phyloP scores from a whole-genome alignment of 805 yeast genomes.

The Starmerella geochares region DNA sequence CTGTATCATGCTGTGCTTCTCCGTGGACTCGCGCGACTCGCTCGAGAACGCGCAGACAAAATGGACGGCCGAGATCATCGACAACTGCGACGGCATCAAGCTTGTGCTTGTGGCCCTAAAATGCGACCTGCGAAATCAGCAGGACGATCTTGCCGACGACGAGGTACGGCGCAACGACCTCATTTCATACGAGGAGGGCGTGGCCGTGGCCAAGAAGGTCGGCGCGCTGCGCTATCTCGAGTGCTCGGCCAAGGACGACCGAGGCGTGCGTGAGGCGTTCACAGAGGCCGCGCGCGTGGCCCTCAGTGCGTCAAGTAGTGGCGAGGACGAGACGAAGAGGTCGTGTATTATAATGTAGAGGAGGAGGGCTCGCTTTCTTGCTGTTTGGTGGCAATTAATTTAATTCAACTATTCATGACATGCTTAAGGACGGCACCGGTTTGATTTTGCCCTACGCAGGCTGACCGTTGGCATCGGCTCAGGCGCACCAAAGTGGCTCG shows the following conservation, averaged over 20 bases:
- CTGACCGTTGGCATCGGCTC: too few species aligned
- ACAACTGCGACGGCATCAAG: slow-evolving; percentile 94
- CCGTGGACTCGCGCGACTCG: slow-evolving; percentile 89
- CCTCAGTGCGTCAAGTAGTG: slow-evolving; percentile 70
- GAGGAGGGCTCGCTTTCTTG: not conserved
- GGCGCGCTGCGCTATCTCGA: slow-evolving; percentile 93
- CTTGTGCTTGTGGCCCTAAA: slow-evolving; percentile 86
- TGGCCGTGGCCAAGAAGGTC: slow-evolving; percentile 80
- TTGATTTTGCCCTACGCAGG: too few species aligned
- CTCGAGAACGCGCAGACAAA: slow-evolving; percentile 87
- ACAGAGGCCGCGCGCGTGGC: slow-evolving; percentile 98
- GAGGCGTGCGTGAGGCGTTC: slow-evolving; percentile 98
- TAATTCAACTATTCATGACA: too few species aligned
- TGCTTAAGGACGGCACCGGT: too few species aligned
- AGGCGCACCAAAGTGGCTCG: too few species aligned
- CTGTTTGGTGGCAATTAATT: not conserved
- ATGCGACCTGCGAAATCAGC: slow-evolving; percentile 76
- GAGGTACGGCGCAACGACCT: slow-evolving; percentile 34
- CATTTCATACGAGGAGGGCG: slow-evolving; percentile 86
- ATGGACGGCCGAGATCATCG: slow-evolving; percentile 96
- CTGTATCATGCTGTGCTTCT: slow-evolving; percentile 90
- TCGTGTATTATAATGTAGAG: slow-evolving; percentile 22
- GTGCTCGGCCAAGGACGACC: slow-evolving; percentile 90
- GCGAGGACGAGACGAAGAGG: slow-evolving; percentile 28
- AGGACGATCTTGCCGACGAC: slow-evolving; percentile 37